Evolutionary conservation across 2,329 filamentous ascomycete species (phyloP), one percentile per base, ranked within the genome.

Genomic region (Penicillium carneum): DNA sequence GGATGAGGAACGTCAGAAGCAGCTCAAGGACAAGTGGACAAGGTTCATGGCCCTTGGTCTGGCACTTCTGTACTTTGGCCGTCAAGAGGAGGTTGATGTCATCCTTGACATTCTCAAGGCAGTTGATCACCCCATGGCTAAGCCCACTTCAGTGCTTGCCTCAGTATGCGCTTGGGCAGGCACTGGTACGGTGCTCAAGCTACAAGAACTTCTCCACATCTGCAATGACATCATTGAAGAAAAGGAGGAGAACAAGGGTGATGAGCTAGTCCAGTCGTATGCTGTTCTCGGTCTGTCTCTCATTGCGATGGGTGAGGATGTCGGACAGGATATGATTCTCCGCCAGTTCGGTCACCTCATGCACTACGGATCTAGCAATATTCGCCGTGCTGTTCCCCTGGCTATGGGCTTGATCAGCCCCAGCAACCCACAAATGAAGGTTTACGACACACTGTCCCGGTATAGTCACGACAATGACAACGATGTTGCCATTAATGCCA

Each of bases 391-490:
- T 20, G 95, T 99, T 33, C 95, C 95, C 38, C 84, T 99, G 57
- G 95, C 95, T 29, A 96, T 99, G 92, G 96, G 93, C 72, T 86
- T 99, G 57, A 90, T 99, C 74, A 97, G 92, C 80, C 92, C 96
- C 12, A 97, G 93, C 81, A 99, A 99, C 82, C 95, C 95, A 11
- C 96, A 99, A 78, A 99, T 99, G 94, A 99, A 98, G 84, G 91
- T 99, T 49, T 99, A 99, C 82, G 95, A 99, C 78, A 99, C 95
- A 0, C 84, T 99, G 11, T 99, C 95, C 53, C 86, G 95, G 74
- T 99, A 99, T 85, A 96, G 91, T 66, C 95, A 99, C 85, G 95
- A 99, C 82, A 99, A 95, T 69, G 95, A 99, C 81, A 96, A 94
- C 64, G 95, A 99, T 73, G 95, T 99, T 48, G 95, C 95, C 41